phyloP scores from a whole-genome alignment of 2,329 filamentous ascomycete species.

The Neonectria faginata region DNA sequence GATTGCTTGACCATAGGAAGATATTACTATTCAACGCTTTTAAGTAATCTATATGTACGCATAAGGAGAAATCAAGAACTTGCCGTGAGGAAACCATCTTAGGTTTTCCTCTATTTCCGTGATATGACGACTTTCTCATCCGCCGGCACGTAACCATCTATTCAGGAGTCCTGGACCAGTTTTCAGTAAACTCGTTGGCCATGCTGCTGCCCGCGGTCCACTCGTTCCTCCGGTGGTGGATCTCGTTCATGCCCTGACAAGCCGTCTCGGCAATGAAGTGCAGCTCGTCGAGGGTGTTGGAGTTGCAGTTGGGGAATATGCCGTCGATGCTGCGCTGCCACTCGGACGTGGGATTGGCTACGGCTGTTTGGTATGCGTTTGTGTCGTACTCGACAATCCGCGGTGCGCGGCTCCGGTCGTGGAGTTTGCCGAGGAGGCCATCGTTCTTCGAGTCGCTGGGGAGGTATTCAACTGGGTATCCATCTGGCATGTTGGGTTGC shows the following conservation, averaged over 20 bases:
- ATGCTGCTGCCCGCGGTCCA: conserved; percentile 46
- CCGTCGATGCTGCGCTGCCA: conserved; percentile 59
- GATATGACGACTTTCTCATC: neutral
- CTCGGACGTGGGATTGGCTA: conserved; percentile 55
- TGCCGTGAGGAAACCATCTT: neutral
- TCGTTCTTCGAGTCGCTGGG: conserved; percentile 46
- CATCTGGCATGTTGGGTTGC: conserved; percentile 51
- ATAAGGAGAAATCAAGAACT: neutral
- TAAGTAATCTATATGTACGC: conserved; percentile 5
- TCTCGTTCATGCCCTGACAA: conserved; percentile 57
- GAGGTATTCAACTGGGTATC: conserved; percentile 51
- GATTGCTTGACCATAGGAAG: conserved; percentile 38
- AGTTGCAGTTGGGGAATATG: conserved; percentile 58
- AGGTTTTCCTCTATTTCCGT: neutral
- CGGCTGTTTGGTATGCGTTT: conserved; percentile 52
- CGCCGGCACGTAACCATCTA: neutral
- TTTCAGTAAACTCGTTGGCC: conserved; percentile 49
- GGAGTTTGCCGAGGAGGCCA: conserved; percentile 40
- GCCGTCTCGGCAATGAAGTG: conserved; percentile 59
- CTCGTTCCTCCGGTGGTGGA: conserved; percentile 52
- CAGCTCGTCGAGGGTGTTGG: conserved; percentile 57
- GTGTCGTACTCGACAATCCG: conserved; percentile 51
- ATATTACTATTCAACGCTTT: conserved; percentile 29
- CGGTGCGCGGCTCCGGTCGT: conserved; percentile 40
- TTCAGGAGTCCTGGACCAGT: conserved; percentile 37